A percentile compares a stretch with the other conserved stretches of the same genome.
Conservation (phyloP, 768 basidiomycete species). For the Trametes coccinea region DNA sequence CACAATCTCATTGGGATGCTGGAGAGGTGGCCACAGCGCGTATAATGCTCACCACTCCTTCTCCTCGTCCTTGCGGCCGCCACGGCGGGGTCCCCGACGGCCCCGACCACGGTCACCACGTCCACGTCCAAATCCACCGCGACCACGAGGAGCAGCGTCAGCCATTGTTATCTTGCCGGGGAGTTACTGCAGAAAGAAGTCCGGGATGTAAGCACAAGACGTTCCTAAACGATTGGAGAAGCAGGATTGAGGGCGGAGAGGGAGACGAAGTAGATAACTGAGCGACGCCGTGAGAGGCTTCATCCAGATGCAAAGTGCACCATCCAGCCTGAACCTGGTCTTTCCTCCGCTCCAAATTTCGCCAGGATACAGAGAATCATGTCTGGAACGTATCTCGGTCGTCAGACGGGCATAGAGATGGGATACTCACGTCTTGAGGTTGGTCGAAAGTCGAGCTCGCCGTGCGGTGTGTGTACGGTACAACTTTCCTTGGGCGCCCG, state of each 20-base stretch:
- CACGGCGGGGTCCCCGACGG: conserved; percentile 84
- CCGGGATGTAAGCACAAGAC: conserved; percentile 25
- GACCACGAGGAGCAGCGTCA: conserved; percentile 73
- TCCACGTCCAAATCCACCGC: conserved; percentile 81
- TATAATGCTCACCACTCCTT: conserved; percentile 87
- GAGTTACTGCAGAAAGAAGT: conserved; percentile 21
- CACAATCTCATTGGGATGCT: background rate
- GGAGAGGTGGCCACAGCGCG: background rate
- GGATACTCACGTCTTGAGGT: conserved; percentile 43
- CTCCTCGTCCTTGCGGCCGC: conserved; percentile 98
- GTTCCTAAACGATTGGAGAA: background rate
- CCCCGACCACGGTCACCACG: conserved; percentile 75
- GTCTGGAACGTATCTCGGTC: background rate
- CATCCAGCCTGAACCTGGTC: conserved; percentile 19
- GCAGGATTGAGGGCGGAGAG: background rate
- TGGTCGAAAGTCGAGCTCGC: conserved; percentile 32
- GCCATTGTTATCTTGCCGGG: conserved; percentile 56
- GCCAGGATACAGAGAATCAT: background rate
- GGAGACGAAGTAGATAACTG: background rate
- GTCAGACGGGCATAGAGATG: conserved; percentile 13
- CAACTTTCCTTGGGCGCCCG: conserved; percentile 17
- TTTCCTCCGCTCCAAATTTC: background rate
- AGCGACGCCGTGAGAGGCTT: background rate
- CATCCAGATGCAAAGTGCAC: conserved; percentile 12
- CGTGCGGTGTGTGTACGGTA: conserved; percentile 24